Percentiles rank a stretch among this genome's conserved stretches.
Evolutionary conservation across 2,329 filamentous ascomycete genomes (phyloP).

Genomic region (Chaetothyriales sp.): DNA sequence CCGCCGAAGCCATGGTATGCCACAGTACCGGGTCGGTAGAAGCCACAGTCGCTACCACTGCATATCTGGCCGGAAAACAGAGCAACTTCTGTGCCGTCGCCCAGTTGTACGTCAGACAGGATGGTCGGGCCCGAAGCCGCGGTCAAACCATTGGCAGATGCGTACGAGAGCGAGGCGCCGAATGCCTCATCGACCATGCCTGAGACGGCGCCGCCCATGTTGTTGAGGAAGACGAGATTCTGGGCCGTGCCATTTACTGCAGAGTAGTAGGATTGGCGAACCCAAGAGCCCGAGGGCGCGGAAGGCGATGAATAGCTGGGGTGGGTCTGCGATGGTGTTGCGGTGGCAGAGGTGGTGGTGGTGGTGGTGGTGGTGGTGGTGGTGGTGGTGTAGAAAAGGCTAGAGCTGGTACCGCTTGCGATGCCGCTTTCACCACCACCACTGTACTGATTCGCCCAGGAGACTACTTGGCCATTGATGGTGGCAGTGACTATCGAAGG

Average conservation of each 20-base stretch:
- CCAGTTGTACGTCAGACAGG: slow-evolving; percentile 37
- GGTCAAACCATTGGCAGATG: slow-evolving; percentile 33
- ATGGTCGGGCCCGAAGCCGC: slow-evolving; percentile 36
- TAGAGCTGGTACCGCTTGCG: background rate
- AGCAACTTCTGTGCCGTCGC: slow-evolving; percentile 38
- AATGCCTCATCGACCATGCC: slow-evolving; percentile 42
- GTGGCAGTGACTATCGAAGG: background rate
- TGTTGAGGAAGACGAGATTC: slow-evolving; percentile 46
- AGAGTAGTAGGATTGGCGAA: slow-evolving; percentile 36
- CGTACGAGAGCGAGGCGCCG: slow-evolving; percentile 46
- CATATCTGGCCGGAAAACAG: slow-evolving; percentile 41
- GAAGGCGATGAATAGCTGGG: background rate
- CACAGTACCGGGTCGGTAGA: slow-evolving; percentile 35
- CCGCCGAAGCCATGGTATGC: slow-evolving; percentile 56
- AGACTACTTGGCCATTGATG: slow-evolving; percentile 21
- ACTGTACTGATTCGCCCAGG: slow-evolving; percentile 44
- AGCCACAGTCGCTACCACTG: slow-evolving; percentile 33
- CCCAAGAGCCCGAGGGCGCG: slow-evolving; percentile 21
- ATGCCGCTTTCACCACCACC: slow-evolving; percentile 18
- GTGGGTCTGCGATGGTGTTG: background rate
- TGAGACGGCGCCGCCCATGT: slow-evolving; percentile 42
- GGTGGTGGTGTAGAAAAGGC: background rate
- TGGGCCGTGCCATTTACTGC: slow-evolving; percentile 31
- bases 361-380: slow-evolving; percentile 3
- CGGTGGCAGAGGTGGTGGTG: slow-evolving; percentile 1